Evolutionary conservation across 2,329 filamentous ascomycete genomes (phyloP).

Genomic region (Botrytis galanthina): DNA sequence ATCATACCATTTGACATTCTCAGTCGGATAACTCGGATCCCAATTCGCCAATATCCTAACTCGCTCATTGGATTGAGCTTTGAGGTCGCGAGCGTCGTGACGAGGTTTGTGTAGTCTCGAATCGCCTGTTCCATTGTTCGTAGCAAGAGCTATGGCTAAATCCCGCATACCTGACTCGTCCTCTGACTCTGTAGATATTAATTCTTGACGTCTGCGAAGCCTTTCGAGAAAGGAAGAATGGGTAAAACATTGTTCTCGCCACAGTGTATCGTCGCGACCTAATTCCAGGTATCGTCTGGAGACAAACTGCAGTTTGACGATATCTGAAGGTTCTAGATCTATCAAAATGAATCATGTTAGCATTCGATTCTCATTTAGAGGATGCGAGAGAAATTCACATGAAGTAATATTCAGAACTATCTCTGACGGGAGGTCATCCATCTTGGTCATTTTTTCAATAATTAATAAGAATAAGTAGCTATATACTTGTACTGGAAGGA

Average conservation of each 20-base stretch:
- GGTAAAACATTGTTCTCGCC: constrained; percentile 73
- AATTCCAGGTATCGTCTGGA: constrained; percentile 64
- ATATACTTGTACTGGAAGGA: neutral
- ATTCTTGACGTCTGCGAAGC: constrained; percentile 53
- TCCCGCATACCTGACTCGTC: constrained; percentile 43
- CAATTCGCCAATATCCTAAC: constrained; percentile 70
- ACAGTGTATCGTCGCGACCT: constrained; percentile 71
- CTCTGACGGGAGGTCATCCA: constrained; percentile 20
- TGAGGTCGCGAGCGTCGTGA: constrained; percentile 30
- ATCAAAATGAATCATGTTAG: neutral
- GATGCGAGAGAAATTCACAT: constrained; percentile 3
- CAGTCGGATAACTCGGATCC: constrained; percentile 73
- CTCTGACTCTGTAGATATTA: constrained; percentile 41
- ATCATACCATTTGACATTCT: constrained; percentile 79
- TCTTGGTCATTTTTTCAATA: neutral
- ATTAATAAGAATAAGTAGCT: neutral
- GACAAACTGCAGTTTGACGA: constrained; percentile 67
- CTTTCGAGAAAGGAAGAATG: constrained; percentile 63
- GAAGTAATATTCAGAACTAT: constrained; percentile 19
- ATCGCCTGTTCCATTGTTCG: constrained; percentile 32
- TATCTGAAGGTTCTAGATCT: constrained; percentile 64
- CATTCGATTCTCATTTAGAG: neutral
- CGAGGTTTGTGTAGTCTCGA: constrained; percentile 31
- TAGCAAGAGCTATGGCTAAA: constrained; percentile 32
- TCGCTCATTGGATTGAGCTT: constrained; percentile 41